phyloP scores from a whole-genome alignment of 2,329 filamentous ascomycete genomes.

The Aspergillus versicolor region DNA sequence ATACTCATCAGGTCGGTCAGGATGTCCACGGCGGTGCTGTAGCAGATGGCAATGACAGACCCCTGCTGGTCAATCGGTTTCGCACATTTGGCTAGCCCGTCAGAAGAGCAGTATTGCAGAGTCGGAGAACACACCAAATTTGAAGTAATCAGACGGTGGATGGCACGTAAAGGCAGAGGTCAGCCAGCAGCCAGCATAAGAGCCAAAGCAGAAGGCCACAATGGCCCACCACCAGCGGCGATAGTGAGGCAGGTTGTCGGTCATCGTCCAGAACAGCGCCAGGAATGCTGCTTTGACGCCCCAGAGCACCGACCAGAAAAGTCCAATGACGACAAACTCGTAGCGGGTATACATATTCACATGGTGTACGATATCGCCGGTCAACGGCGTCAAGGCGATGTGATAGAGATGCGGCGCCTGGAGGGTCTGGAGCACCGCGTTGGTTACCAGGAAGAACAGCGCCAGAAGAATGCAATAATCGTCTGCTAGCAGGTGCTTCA shows the following conservation, averaged over 20 bases:
- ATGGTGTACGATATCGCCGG: constrained; percentile 15
- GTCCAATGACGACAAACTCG: constrained; percentile 20
- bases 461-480: constrained; percentile 21
- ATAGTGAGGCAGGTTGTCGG: constrained; percentile 17
- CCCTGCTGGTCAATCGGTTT: constrained; percentile 17
- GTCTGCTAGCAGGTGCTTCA: constrained; percentile 18
- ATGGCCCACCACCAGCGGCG: constrained; percentile 17
- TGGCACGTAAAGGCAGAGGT: constrained; percentile 19
- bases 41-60: constrained; percentile 19
- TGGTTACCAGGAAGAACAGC: constrained; percentile 16
- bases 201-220: constrained; percentile 6
- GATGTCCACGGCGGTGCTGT: constrained; percentile 24
- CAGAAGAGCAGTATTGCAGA: neutral
- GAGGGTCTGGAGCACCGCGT: constrained; percentile 21
- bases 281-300: constrained; percentile 22
- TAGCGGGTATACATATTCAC: constrained; percentile 14
- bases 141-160: constrained; percentile 19
- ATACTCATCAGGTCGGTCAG: constrained; percentile 25
- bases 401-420: constrained; percentile 23
- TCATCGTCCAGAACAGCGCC: constrained; percentile 21
- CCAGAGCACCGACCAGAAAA: constrained; percentile 25
- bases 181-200: constrained; percentile 22
- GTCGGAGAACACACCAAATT: constrained; percentile 11
- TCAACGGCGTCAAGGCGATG: constrained; percentile 10
- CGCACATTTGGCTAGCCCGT: constrained; percentile 13